A percentile compares a stretch with the other conserved stretches of the same genome.
These are phyloP conservation scores for Lithohypha guttulata DNA, from an alignment of 2,329 filamentous ascomycete species.

Conservation along the genomic window DNA sequence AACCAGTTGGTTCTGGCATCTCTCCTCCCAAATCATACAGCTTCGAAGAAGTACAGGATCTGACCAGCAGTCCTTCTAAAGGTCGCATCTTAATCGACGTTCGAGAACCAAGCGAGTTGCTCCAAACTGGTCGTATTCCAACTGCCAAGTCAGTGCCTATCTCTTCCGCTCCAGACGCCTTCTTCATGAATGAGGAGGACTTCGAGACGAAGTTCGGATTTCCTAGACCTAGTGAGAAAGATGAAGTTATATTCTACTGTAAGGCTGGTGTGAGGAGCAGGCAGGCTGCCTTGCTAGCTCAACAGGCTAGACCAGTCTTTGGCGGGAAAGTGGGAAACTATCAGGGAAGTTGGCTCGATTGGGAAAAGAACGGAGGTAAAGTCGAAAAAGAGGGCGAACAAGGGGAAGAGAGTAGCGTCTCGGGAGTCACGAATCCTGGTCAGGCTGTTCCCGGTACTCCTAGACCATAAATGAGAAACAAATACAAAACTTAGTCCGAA, in stretches of 20 bases:
- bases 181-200: slow-evolving; percentile 64
- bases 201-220: slow-evolving; percentile 78
- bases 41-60: slow-evolving; percentile 18
- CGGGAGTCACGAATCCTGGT: slow-evolving; percentile 1
- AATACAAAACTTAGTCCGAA: no score
- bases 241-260: slow-evolving; percentile 74
- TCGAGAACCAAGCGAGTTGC: slow-evolving; percentile 38
- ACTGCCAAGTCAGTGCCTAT: slow-evolving; percentile 74
- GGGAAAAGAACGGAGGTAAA: slow-evolving; percentile 61
- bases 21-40: slow-evolving; percentile 16
- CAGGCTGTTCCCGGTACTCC: not conserved
- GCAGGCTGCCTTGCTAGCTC: slow-evolving; percentile 66
- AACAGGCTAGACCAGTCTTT: slow-evolving; percentile 58
- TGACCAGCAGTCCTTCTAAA: slow-evolving; percentile 12
- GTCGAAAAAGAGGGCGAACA: slow-evolving; percentile 36
- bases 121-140: slow-evolving; percentile 53
- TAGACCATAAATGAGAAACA: not conserved
- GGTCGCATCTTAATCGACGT: slow-evolving; percentile 31
- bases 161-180: slow-evolving; percentile 62
- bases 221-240: slow-evolving; percentile 50
- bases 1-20: slow-evolving; percentile 6
- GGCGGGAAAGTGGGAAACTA: slow-evolving; percentile 46
- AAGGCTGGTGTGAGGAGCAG: slow-evolving; percentile 77
- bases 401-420: slow-evolving; percentile 2
- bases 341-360: slow-evolving; percentile 56